Evolutionary conservation across 1,284 basidiomycete species (phyloP).

Genomic region (Papiliotrema laurentii): DNA sequence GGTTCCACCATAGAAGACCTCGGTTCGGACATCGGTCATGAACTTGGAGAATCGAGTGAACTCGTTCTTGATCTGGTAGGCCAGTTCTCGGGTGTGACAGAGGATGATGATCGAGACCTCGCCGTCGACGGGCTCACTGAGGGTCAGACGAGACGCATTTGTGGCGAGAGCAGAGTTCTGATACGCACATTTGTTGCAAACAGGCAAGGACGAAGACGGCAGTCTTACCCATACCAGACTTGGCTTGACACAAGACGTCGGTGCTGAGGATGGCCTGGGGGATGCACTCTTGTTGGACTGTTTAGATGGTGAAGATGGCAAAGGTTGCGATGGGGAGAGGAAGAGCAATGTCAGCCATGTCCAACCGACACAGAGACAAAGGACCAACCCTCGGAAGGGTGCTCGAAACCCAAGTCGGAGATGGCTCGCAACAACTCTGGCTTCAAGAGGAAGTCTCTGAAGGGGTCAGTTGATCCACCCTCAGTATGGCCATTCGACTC

Average conservation of each 20-base stretch:
- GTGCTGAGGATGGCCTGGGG: conserved; percentile 99
- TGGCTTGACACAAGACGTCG: conserved; percentile 99
- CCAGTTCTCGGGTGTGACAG: conserved; percentile 98
- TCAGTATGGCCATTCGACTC: conserved; percentile 20
- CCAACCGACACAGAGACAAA: background rate
- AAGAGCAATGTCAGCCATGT: background rate
- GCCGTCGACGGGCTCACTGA: conserved; percentile 85
- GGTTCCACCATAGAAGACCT: conserved; percentile 97
- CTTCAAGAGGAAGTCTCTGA: conserved; percentile 92
- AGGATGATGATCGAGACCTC: conserved; percentile 96
- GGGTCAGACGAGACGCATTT: background rate
- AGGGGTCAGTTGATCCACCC: background rate
- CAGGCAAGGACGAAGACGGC: conserved; percentile 98
- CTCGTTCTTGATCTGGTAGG: conserved; percentile 99
- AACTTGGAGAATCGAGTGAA: conserved; percentile 99
- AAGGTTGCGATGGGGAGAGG: background rate
- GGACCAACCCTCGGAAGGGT: conserved; percentile 91
- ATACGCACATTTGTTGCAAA: conserved; percentile 75
- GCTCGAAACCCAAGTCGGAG: conserved; percentile 98
- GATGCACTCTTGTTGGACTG: conserved; percentile 99
- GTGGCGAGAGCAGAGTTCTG: background rate
- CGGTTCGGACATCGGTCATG: conserved; percentile 97
- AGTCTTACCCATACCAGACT: conserved; percentile 99
- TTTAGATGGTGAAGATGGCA: background rate
- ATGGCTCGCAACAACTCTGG: conserved; percentile 95